Percentiles rank a stretch among this genome's conserved stretches.
These are phyloP conservation scores for Apophysomyces variabilis DNA, from an alignment of 371 early-diverging fungal species.

Conservation along the genomic window DNA sequence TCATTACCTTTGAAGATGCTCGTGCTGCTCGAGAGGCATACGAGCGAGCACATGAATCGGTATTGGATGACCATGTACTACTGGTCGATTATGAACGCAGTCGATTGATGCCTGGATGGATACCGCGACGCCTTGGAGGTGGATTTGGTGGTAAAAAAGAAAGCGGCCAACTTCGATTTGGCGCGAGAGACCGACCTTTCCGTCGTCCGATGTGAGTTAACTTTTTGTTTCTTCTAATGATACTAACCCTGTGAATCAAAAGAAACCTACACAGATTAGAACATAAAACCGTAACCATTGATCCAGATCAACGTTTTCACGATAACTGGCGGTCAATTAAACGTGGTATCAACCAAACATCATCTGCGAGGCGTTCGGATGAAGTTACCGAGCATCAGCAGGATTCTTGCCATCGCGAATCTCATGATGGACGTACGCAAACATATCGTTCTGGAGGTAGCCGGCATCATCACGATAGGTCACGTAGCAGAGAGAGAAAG, in stretches of 20 bases:
- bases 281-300: neutral
- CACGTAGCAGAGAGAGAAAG: neutral
- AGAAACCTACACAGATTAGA: neutral
- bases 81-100: constrained; percentile 65
- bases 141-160: constrained; percentile 67
- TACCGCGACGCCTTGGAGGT: constrained; percentile 66
- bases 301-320: constrained; percentile 4
- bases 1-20: constrained; percentile 48
- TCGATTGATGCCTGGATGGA: constrained; percentile 60
- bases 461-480: neutral
- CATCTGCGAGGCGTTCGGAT: neutral
- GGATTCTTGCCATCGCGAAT: neutral
- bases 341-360: neutral
- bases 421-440: no score
- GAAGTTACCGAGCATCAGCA: neutral
- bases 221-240: neutral
- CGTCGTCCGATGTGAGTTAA: constrained; percentile 42
- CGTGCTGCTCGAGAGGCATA: constrained; percentile 50
- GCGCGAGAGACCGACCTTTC: constrained; percentile 62
- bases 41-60: constrained; percentile 34
- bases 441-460: no score
- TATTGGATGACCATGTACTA: constrained; percentile 48
- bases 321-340: neutral
- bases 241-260: neutral
- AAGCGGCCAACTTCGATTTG: constrained; percentile 68